A percentile compares a stretch with the other conserved stretches of the same genome.
Conservation (phyloP, 805 yeast species). For the Clavispora santaluciae region DNA sequence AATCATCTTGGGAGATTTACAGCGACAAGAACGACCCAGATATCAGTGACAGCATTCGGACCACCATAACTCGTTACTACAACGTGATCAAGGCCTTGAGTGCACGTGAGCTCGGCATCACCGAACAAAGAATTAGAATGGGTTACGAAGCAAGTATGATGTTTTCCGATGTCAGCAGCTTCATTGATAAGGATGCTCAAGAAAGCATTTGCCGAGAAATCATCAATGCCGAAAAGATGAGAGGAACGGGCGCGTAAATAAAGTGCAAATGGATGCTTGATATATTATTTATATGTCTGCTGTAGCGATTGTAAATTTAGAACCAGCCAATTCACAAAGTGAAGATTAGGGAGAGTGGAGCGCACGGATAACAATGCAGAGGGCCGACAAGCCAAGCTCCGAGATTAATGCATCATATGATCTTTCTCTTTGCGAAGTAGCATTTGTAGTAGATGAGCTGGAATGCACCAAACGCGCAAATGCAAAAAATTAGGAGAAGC, state of each 20-base stretch:
- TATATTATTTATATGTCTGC: not conserved
- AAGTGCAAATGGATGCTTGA: not conserved
- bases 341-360: not conserved
- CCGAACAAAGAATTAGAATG: constrained; percentile 69
- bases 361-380: too few relatives aligned
- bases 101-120: constrained; percentile 81
- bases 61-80: constrained; percentile 77
- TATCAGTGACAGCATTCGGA: constrained; percentile 58
- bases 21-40: constrained; percentile 75
- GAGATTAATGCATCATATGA: constrained; percentile 13
- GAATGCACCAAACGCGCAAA: constrained; percentile 24
- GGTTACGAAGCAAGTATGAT: constrained; percentile 90
- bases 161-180: constrained; percentile 42
- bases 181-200: constrained; percentile 71
- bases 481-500: constrained; percentile 22
- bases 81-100: constrained; percentile 80
- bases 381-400: too few relatives aligned
- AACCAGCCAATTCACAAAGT: not conserved
- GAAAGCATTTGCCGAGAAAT: constrained; percentile 69
- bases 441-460: constrained; percentile 29
- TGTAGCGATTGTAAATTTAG: not conserved
- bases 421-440: constrained; percentile 24
- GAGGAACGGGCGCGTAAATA: constrained; percentile 39
- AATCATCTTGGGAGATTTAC: constrained; percentile 92
- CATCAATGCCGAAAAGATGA: constrained; percentile 66